phyloP scores from a whole-genome alignment of 768 basidiomycete species.

The Leccinum ochraceum region DNA sequence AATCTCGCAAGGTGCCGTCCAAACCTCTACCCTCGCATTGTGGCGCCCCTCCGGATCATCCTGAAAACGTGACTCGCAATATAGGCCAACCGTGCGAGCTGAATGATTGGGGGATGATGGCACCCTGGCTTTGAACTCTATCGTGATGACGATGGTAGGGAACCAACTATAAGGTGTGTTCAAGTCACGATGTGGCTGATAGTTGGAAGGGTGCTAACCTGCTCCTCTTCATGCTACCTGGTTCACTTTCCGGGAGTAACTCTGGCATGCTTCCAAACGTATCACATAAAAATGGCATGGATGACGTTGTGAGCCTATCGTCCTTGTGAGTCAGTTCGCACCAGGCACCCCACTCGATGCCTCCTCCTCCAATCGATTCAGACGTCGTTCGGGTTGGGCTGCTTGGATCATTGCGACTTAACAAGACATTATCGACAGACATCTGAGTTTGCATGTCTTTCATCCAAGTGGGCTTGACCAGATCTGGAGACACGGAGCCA shows the following conservation, averaged over 20 bases:
- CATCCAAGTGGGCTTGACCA: slow-evolving; percentile 33
- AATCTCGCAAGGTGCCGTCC: slow-evolving; percentile 62
- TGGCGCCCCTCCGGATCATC: slow-evolving; percentile 57
- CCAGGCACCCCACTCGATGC: slow-evolving; percentile 62
- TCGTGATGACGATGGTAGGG: slow-evolving; percentile 58
- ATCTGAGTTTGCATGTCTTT: slow-evolving; percentile 38
- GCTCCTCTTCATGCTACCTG: slow-evolving; percentile 24
- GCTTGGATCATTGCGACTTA: slow-evolving; percentile 39
- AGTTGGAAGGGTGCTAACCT: slow-evolving; percentile 15
- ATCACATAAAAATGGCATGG: slow-evolving; percentile 60
- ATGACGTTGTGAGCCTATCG: slow-evolving; percentile 48
- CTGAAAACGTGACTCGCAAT: slow-evolving; percentile 52
- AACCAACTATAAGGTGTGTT: slow-evolving; percentile 47
- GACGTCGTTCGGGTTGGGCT: slow-evolving; percentile 40
- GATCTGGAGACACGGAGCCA: slow-evolving; percentile 33
- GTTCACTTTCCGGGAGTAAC: slow-evolving; percentile 49
- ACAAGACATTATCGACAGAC: slow-evolving; percentile 44
- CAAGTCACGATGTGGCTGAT: neutral
- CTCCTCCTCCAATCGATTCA: slow-evolving; percentile 50
- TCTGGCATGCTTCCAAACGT: slow-evolving; percentile 46
- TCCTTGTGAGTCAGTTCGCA: slow-evolving; percentile 42
- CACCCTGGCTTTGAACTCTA: slow-evolving; percentile 66
- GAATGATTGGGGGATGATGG: slow-evolving; percentile 47
- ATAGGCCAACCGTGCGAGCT: slow-evolving; percentile 49
- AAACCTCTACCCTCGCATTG: slow-evolving; percentile 60